These are phyloP conservation scores for Taiozyma sp. DNA, from an alignment of 1,139 yeast species.

Conservation along the genomic window DNA sequence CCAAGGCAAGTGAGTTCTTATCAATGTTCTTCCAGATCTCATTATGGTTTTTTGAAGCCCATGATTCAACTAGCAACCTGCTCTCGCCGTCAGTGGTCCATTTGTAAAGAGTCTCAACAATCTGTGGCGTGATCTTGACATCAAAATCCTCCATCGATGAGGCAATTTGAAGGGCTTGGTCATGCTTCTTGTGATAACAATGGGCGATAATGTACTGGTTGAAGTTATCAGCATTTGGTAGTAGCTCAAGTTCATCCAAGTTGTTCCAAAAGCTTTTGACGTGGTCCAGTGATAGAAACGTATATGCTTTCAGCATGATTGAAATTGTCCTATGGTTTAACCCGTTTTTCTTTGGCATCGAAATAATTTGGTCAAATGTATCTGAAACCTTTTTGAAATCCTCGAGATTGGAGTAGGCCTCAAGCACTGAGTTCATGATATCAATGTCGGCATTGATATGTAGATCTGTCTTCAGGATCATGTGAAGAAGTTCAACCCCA, in stretches of 20 bases:
- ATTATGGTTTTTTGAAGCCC: conserved; percentile 45
- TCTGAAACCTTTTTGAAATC: conserved; percentile 57
- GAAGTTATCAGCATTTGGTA: conserved; percentile 51
- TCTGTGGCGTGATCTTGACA: conserved; percentile 42
- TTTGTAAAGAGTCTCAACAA: conserved; percentile 53
- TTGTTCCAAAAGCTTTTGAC: conserved; percentile 63
- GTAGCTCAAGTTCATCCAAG: conserved; percentile 41
- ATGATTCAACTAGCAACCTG: conserved; percentile 42
- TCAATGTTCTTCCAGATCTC: conserved; percentile 43
- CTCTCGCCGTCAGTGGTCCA: conserved; percentile 48
- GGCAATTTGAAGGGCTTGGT: conserved; percentile 51
- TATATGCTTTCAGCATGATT: conserved; percentile 64
- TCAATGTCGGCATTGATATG: conserved; percentile 51
- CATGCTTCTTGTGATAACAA: conserved; percentile 60
- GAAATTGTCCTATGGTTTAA: conserved; percentile 66
- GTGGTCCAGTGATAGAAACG: conserved; percentile 52
- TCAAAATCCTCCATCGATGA: conserved; percentile 48
- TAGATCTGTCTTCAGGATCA: conserved; percentile 61
- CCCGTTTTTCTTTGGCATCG: conserved; percentile 47
- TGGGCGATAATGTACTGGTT: conserved; percentile 67
- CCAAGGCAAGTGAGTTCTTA: conserved; percentile 7
- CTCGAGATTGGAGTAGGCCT: conserved; percentile 60
- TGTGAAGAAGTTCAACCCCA: conserved; percentile 65
- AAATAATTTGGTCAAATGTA: conserved; percentile 52
- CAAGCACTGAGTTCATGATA: conserved; percentile 57